These are phyloP conservation scores for Aspergillaceae sp. DNA, from an alignment of 2,329 filamentous ascomycete species.

Conservation along the genomic window DNA sequence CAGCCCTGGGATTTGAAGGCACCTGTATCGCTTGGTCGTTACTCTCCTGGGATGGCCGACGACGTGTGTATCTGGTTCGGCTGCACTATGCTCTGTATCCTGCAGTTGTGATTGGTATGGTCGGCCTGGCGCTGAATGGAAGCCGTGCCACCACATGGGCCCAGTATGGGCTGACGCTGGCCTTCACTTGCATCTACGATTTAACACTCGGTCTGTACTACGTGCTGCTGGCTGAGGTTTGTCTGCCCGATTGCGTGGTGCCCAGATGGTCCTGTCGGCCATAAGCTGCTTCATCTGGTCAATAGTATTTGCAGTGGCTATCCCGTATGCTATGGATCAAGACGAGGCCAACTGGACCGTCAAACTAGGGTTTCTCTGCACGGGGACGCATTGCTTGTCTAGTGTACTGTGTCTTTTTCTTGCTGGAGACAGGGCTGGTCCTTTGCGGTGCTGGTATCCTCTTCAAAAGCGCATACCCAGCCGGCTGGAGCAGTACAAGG, in stretches of 20 bases:
- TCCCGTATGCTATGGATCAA: constrained; percentile 28
- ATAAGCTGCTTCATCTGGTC: constrained; percentile 16
- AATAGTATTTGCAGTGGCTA: constrained; percentile 24
- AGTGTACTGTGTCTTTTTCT: constrained; percentile 23
- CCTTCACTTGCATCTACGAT: constrained; percentile 42
- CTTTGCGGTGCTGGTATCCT: constrained; percentile 23
- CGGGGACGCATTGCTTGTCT: constrained; percentile 15
- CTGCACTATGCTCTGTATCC: constrained; percentile 22
- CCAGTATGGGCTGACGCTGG: constrained; percentile 30
- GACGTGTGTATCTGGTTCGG: constrained; percentile 33
- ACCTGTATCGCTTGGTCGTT: constrained; percentile 36
- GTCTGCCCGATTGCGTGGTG: constrained; percentile 44
- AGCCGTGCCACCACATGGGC: constrained; percentile 24
- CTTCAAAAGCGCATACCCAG: constrained; percentile 12
- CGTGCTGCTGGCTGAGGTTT: constrained; percentile 45
- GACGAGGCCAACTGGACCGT: constrained; percentile 21
- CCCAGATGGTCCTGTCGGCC: constrained; percentile 36
- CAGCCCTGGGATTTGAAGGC: constrained; percentile 35
- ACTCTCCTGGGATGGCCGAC: constrained; percentile 30
- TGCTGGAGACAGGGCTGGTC: constrained; percentile 25
- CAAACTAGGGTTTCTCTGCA: constrained; percentile 26
- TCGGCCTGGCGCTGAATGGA: constrained; percentile 24
- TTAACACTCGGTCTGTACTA: constrained; percentile 47
- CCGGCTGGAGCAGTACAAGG: constrained; percentile 3
- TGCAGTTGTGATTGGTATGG: constrained; percentile 30